Evolutionary conservation across 371 early-diverging fungal species (phyloP), one percentile per base, ranked within the genome.

Genomic region (Mortierella sp.): DNA sequence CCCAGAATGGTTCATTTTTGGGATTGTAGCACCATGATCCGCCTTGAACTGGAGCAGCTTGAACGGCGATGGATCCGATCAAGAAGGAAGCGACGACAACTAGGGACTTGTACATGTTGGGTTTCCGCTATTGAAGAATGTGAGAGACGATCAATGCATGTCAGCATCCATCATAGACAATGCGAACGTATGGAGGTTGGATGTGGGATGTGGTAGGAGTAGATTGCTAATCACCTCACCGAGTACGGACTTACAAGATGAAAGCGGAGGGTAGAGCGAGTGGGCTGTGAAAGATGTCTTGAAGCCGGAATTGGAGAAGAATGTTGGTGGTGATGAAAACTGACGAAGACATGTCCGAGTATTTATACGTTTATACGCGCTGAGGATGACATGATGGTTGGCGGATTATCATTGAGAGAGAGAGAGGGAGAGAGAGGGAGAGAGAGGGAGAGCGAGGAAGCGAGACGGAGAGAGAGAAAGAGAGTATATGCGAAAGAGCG

Each of bases 1-100:
- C 66, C 66, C 66, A 65, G 54, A 54, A 65, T 22, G 66, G 66
- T 17, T 65, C 66, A 25, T 65, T 56, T 39, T 65, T 21, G 27
- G 66, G 66, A 8, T 53, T 48, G 54, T 65, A 27, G 59, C 58
- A 65, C 59, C 57, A 58, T 13, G 66, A 57, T 14, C 66, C 58
- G 14, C 66, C 59, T 2, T 12, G 34, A 19, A 47, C 14, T 25
- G 66, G 66, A 10, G 19, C 54, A 16, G 66, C 66, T 44, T 54
- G 59, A 22, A 58, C 56, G 41, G 24, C 58, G 37, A 29, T 39
- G 25, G 54, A 27, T 10, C 37, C 19, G 31, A 54, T 24, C 45
- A 65, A 44, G 53, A 65, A 34, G 40, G 66, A 46, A 40, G 40
- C 52, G 41, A 65, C 24, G 59, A 66, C 27, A 39, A 54, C 49